Evolutionary conservation across 495 filamentous ascomycete species (phyloP).

Genomic region (Aspergillus homomorphus): DNA sequence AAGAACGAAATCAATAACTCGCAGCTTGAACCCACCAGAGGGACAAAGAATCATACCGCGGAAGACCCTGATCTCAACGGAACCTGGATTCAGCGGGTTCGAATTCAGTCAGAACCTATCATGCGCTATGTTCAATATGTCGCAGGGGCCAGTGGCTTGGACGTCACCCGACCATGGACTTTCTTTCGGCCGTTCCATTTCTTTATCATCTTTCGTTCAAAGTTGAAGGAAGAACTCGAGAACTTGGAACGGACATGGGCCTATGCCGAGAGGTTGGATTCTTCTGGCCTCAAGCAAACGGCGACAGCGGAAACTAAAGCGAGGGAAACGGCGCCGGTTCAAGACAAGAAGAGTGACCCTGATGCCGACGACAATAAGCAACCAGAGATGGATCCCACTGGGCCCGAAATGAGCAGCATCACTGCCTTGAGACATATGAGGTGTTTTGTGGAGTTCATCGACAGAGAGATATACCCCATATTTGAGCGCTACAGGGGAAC

Average conservation of each 20-base stretch:
- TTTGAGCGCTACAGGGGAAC: background rate
- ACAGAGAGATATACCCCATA: background rate
- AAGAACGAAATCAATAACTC: background rate
- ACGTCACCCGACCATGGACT: background rate
- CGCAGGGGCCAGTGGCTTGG: background rate
- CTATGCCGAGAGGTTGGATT: background rate
- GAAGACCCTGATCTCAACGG: background rate
- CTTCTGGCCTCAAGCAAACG: background rate
- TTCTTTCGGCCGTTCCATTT: background rate
- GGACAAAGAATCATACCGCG: background rate
- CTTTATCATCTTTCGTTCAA: background rate
- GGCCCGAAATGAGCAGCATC: background rate
- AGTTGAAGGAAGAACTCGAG: background rate
- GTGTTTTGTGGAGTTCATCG: background rate
- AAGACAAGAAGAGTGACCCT: background rate
- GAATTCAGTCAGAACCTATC: background rate
- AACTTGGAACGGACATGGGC: background rate
- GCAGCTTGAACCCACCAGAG: background rate
- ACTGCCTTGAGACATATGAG: background rate
- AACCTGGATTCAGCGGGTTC: constrained; percentile 1
- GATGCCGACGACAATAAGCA: background rate
- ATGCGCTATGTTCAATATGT: background rate
- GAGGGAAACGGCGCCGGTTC: background rate
- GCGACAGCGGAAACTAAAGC: background rate
- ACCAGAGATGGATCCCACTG: background rate